phyloP scores from a whole-genome alignment of 148 eudicot genomes.

The Chenopodium berlandieri region DNA sequence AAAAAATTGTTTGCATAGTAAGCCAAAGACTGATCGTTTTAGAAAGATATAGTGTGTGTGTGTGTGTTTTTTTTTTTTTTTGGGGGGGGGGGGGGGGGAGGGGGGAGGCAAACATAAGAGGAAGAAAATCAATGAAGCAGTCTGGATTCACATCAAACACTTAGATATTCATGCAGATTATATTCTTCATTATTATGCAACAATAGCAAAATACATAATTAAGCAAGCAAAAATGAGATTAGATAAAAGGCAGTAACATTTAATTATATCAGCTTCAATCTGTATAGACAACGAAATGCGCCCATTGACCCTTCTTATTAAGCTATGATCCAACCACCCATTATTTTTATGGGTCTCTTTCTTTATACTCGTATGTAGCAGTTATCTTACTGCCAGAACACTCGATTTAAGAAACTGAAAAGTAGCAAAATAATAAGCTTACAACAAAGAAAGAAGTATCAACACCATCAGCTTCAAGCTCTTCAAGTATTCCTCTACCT shows the following conservation, averaged over 20 bases:
- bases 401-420: neutral
- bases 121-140: neutral
- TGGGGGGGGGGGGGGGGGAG: neutral
- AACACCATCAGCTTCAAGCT: slow-evolving; percentile 81
- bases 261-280: neutral
- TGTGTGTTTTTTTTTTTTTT: too few relatives aligned
- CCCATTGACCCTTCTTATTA: neutral
- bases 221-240: neutral
- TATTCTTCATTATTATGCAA: neutral
- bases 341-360: neutral
- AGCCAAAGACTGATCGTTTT: neutral
- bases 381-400: neutral
- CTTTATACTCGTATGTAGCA: neutral
- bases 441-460: slow-evolving; percentile 89
- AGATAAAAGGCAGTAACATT: neutral
- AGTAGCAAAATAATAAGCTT: slow-evolving; percentile 16
- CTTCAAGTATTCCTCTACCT: slow-evolving; percentile 79
- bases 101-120: neutral
- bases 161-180: neutral
- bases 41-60: too few relatives aligned
- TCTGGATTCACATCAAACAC: neutral
- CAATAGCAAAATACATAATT: too few relatives aligned
- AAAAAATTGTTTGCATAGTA: neutral
- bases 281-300: neutral
- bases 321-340: neutral